Conservation (phyloP, 305 asterid species). For the Withania somnifera region DNA sequence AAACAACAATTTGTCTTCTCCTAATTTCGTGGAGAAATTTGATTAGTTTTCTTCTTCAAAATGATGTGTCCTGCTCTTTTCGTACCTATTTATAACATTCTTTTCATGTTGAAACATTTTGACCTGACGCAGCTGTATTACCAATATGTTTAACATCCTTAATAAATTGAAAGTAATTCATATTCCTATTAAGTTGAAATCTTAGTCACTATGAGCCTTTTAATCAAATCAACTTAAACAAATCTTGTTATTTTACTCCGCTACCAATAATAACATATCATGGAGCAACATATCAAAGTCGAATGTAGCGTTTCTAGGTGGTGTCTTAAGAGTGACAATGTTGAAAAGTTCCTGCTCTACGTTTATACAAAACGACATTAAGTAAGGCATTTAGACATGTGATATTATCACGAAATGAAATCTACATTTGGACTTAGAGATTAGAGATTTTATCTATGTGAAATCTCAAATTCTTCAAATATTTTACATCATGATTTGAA, state of each 20-base stretch:
- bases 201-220: neutral
- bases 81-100: neutral
- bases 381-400: too few species aligned
- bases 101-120: neutral
- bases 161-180: neutral
- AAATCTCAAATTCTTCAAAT: too few species aligned
- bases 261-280: neutral
- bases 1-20: neutral
- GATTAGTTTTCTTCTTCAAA: neutral
- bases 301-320: neutral
- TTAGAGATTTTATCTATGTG: too few species aligned
- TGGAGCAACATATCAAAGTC: neutral
- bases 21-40: neutral
- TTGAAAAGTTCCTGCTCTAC: too few species aligned
- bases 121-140: neutral
- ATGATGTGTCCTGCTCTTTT: neutral
- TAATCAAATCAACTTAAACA: neutral
- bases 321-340: neutral
- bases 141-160: neutral
- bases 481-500: too few species aligned
- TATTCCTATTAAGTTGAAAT: neutral
- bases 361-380: too few species aligned
- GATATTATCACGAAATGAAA: too few species aligned
- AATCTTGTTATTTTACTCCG: neutral
- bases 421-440: too few species aligned